phyloP scores from a whole-genome alignment of 805 yeast genomes.

The Lipomyces kockii region DNA sequence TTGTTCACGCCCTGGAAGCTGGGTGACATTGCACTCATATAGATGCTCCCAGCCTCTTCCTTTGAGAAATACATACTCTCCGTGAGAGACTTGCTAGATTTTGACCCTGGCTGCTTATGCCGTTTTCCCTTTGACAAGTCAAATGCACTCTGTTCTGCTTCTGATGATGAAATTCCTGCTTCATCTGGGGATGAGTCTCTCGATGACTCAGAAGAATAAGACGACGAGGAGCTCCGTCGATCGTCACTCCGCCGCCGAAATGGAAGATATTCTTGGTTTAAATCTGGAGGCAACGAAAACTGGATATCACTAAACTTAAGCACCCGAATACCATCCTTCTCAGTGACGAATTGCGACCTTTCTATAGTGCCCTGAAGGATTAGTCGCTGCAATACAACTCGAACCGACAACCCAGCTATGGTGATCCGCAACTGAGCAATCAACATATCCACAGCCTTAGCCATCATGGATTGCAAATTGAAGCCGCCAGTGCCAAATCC shows the following conservation, averaged over 20 bases:
- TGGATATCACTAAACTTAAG: slow-evolving; percentile 36
- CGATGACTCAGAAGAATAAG: slow-evolving; percentile 23
- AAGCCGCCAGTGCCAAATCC: slow-evolving; percentile 45
- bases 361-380: slow-evolving; percentile 28
- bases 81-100: slow-evolving; percentile 37
- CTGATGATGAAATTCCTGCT: slow-evolving; percentile 45
- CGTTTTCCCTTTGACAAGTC: slow-evolving; percentile 2
- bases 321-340: slow-evolving; percentile 22
- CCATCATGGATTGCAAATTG: slow-evolving; percentile 37
- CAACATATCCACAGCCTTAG: slow-evolving; percentile 48
- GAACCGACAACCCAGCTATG: slow-evolving; percentile 30
- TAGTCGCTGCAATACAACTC: slow-evolving; percentile 13
- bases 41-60: slow-evolving; percentile 70
- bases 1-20: slow-evolving; percentile 12
- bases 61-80: slow-evolving; percentile 67
- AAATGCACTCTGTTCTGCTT: slow-evolving; percentile 40
- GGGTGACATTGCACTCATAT: slow-evolving; percentile 79
- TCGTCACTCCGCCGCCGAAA: slow-evolving; percentile 1
- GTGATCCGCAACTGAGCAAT: slow-evolving; percentile 43
- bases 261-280: slow-evolving; percentile 16
- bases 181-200: slow-evolving; percentile 34
- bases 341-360: slow-evolving; percentile 7
- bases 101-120: not conserved
- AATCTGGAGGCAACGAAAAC: slow-evolving; percentile 19
- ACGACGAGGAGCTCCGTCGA: slow-evolving; percentile 8